These are phyloP conservation scores for Endogone sp. DNA, from an alignment of 192 early-diverging fungal species.

Conservation along the genomic window DNA sequence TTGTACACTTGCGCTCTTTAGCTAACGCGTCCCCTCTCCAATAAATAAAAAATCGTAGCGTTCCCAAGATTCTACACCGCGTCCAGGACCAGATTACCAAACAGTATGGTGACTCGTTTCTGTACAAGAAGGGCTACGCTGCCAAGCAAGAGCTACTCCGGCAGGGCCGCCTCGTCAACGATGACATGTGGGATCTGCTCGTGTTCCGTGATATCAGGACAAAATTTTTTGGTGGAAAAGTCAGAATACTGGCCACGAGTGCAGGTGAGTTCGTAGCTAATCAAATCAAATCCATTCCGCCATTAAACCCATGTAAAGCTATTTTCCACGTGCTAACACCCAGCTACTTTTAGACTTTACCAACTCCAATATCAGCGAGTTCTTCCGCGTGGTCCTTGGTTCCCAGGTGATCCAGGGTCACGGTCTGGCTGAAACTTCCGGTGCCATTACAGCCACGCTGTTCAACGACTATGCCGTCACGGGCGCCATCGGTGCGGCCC, in stretches of 20 bases:
- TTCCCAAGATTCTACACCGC: constrained; percentile 17
- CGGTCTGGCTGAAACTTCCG: constrained; percentile 28
- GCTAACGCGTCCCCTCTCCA: not conserved
- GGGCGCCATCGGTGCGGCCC: constrained; percentile 56
- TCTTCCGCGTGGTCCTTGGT: constrained; percentile 58
- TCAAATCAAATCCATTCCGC: no score
- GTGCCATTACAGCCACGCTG: constrained; percentile 28
- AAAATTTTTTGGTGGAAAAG: constrained; percentile 35
- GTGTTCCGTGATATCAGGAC: constrained; percentile 38
- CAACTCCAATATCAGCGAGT: constrained; percentile 8
- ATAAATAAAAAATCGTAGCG: constrained; percentile 8
- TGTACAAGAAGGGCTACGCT: constrained; percentile 33
- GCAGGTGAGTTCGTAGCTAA: constrained; percentile 21
- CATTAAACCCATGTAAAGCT: not conserved
- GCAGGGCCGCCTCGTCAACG: constrained; percentile 30
- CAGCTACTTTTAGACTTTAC: not conserved
- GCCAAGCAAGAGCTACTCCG: constrained; percentile 24
- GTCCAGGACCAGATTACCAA: constrained; percentile 24
- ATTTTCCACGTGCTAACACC: no score
- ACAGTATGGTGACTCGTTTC: constrained; percentile 25
- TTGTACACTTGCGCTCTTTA: no score
- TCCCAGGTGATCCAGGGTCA: constrained; percentile 59
- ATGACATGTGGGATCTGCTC: constrained; percentile 37
- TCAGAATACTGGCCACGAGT: constrained; percentile 22
- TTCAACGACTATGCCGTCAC: constrained; percentile 41